These are phyloP conservation scores for Fusarium sp. DNA, from an alignment of 2,329 filamentous ascomycete genomes.

Conservation along the genomic window DNA sequence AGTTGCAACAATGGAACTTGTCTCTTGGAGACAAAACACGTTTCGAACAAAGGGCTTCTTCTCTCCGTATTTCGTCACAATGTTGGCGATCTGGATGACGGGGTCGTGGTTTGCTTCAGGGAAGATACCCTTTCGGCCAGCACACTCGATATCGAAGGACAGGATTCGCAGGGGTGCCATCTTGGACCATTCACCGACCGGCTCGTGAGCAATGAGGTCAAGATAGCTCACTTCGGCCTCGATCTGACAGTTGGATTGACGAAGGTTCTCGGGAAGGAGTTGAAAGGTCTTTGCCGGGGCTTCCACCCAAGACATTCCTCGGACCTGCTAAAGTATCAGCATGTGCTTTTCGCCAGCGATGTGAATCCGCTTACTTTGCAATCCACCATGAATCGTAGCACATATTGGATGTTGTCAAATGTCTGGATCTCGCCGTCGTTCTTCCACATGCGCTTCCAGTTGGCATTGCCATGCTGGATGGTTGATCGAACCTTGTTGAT, in stretches of 20 bases:
- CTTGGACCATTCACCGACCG: conserved; percentile 96
- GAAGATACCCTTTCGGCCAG: conserved; percentile 96
- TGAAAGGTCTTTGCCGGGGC: conserved; percentile 80
- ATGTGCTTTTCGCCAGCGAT: background rate
- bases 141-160: conserved; percentile 99
- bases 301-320: conserved; percentile 98
- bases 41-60: conserved; percentile 96
- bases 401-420: conserved; percentile 96
- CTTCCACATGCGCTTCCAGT: conserved; percentile 93
- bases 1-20: conserved; percentile 93
- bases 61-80: conserved; percentile 95
- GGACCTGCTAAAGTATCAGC: conserved; percentile 65
- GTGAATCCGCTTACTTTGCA: conserved; percentile 72
- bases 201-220: conserved; percentile 86
- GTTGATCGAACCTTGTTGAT: conserved; percentile 80
- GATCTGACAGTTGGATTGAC: conserved; percentile 95
- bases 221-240: conserved; percentile 87
- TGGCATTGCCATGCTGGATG: conserved; percentile 81
- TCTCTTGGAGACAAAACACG: conserved; percentile 94
- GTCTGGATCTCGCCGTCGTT: conserved; percentile 80
- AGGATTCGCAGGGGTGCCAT: conserved; percentile 94
- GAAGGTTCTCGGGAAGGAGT: conserved; percentile 72
- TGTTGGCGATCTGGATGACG: conserved; percentile 97
- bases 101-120: conserved; percentile 92
- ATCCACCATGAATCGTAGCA: conserved; percentile 98